phyloP scores from a whole-genome alignment of 768 basidiomycete species.

The Termitomyces sp. region DNA sequence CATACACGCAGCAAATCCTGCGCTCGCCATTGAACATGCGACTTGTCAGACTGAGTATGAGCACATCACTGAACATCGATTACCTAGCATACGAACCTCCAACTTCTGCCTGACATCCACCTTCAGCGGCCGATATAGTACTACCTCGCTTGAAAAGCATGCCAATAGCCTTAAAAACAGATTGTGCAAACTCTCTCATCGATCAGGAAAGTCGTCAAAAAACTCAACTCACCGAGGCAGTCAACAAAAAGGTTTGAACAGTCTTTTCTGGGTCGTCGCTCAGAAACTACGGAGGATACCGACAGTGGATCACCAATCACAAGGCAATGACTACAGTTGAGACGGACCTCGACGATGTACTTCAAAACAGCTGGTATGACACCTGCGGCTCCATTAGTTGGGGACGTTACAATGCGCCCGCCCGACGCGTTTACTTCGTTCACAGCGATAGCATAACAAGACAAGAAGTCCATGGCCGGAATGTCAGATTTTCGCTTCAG shows the following conservation, averaged over 20 bases:
- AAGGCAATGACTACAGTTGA: background rate
- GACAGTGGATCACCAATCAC: background rate
- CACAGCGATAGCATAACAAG: conserved; percentile 91
- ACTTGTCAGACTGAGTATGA: conserved; percentile 33
- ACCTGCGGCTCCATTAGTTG: conserved; percentile 90
- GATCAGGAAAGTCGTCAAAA: background rate
- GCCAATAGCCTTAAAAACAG: conserved; percentile 62
- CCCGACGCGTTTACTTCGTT: conserved; percentile 94
- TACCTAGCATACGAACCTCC: conserved; percentile 50
- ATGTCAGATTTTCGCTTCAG: conserved; percentile 76
- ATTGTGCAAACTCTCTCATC: background rate
- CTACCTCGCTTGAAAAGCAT: conserved; percentile 98
- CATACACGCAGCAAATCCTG: conserved; percentile 92
- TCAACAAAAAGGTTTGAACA: conserved; percentile 83
- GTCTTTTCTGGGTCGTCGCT: conserved; percentile 89
- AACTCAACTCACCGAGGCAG: conserved; percentile 60
- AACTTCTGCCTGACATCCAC: conserved; percentile 93
- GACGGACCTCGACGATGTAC: conserved; percentile 71
- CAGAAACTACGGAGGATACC: conserved; percentile 50
- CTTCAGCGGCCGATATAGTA: conserved; percentile 94
- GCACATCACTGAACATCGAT: background rate
- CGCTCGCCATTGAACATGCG: conserved; percentile 94
- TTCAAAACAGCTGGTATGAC: conserved; percentile 92
- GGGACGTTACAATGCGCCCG: conserved; percentile 91
- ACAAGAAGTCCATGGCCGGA: conserved; percentile 90